Percentiles rank a stretch among this genome's conserved stretches.
These are phyloP conservation scores for Scheffersomyces cryptocercus DNA, from an alignment of 1,139 yeast genomes.

Conservation along the genomic window DNA sequence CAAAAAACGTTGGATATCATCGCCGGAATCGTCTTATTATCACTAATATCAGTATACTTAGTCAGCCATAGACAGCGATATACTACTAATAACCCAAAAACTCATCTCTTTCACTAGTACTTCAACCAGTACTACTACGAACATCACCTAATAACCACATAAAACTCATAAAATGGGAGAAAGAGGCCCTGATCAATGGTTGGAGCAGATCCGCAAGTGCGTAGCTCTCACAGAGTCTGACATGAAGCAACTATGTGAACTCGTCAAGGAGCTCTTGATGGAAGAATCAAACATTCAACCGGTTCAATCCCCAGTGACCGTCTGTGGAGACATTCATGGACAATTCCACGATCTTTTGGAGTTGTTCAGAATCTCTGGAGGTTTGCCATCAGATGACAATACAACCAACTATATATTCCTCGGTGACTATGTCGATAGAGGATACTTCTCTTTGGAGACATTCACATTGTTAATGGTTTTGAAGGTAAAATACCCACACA, in stretches of 20 bases:
- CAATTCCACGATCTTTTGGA: constrained; percentile 95
- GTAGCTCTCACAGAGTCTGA: constrained; percentile 87
- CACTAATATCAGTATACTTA: too few species aligned
- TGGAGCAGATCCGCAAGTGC: constrained; percentile 89
- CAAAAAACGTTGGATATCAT: too few species aligned
- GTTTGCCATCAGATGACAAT: constrained; percentile 60
- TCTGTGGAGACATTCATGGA: constrained; percentile 98
- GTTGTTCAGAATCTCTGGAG: constrained; percentile 89
- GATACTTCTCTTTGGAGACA: constrained; percentile 90
- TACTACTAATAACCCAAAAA: too few species aligned
- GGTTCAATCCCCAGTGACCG: constrained; percentile 92
- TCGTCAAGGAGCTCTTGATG: constrained; percentile 46
- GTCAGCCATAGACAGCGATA: too few species aligned
- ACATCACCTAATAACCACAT: too few species aligned
- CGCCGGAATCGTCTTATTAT: too few species aligned
- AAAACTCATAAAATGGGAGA: constrained; percentile 50
- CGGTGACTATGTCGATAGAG: constrained; percentile 98
- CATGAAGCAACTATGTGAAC: constrained; percentile 94
- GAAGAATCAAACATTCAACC: constrained; percentile 78
- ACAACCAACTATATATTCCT: constrained; percentile 73
- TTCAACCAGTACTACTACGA: too few species aligned
- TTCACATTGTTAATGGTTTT: constrained; percentile 88
- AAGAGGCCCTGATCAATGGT: constrained; percentile 95
- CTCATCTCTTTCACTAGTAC: too few species aligned
- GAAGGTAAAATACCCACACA: constrained; percentile 82